Base-by-base conservation (phyloP, 225 moss, liverwort and hornwort species). In the Ulota crispa region DNA sequence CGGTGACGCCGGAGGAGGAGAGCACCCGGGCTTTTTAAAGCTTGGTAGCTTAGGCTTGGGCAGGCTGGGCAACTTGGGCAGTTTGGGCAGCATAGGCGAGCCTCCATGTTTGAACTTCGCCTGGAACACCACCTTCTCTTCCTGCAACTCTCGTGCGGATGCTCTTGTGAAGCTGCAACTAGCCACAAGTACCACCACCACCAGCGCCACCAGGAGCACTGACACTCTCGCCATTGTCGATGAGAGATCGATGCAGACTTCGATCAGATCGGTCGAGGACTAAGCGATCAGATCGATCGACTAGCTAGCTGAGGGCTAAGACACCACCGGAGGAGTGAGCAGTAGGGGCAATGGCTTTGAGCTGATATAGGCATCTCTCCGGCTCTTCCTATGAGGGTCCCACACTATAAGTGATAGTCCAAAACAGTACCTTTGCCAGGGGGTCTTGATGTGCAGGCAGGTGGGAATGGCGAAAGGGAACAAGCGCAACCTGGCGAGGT, bases 141-240 rank as follows among this genome's bases (percentile, higher is more conserved):
- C 0, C 8, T 21, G 50, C 65, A 81, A 65, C 64, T 23, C 14
- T 10, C 73, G 10, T 10, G 81, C 81, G 0, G 72, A 50, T 2
- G 72, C 72, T 9, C 8, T 8, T 8, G 42, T 15, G 8, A 64
- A 23, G 5, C 66, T 81, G 81, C 80, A 52, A 24, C 63, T 81
- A 26, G 73, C 71, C 12, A 81, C 50, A 18, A 50, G 18, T 18
- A 50, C 31, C 53, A 64, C 31, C 74, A 74, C 18, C 66, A 13
- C 34, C 34, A 24, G 61, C 45, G 60, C 70, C 60, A 79, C n/a
- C 59, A 37, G 42, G 1, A 65, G 55, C 5, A 54, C 41, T 0
- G 66, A 0, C 28, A 81, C 41, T 56, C 66, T 74, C 74, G 56
- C 81, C 81, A 81, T 81, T 36, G 39, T 27, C 20, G 45, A 9